Base-by-base conservation (phyloP, 305 asterid genomes). In the Ilex paraguariensis region DNA sequence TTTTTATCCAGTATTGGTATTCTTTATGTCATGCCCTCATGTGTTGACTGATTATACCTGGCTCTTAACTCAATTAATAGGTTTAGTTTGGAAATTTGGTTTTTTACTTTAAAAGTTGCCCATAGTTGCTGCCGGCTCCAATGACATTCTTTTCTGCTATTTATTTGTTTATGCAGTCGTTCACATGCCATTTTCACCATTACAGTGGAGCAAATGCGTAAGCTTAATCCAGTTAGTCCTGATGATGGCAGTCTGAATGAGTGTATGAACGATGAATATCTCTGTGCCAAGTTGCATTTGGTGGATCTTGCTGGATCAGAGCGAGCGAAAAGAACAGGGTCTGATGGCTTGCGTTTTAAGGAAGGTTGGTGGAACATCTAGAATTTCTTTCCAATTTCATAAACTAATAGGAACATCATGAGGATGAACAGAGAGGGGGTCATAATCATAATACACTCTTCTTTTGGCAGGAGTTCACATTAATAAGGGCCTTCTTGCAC, bases 301-400 rank as follows among this genome's bases (percentile, higher is more conserved):
- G 99, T 94, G 74, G 99, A 94, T 78, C 98, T 94, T 70, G 99
- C 99, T 75, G 99, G 99, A 69, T 94, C 99, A 57, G 99, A 94
- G 73, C 85, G 99, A 10, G 99, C 99, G 32, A 94, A 94, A 85
- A 81, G 98, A 75, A 94, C 99, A 7, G 99, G 99, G 46, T 94
- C 99, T 39, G 97, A 88, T 70, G 99, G 99, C 68, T 81, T 94
- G 63, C 98, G 99, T 60, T 94, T 94, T 74, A 94, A 91, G 79
- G 99, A 94, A 88, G 99, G 98, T 83, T 66, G 69, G 69, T 49
- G 48, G 50, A 53, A 39, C 50, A 61, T n/a, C 30, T 11, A 12
- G 16, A 49, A n/a, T 49, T 49, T 12, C 53, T 7, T 49, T 12
- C 10, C 5, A 7, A n/a, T 52, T 52, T 52, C 42, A 4, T 36